A percentile compares a stretch with the other conserved stretches of the same genome.
phyloP scores from a whole-genome alignment of 768 basidiomycete genomes.

The Hemileccinum rubropunctum region DNA sequence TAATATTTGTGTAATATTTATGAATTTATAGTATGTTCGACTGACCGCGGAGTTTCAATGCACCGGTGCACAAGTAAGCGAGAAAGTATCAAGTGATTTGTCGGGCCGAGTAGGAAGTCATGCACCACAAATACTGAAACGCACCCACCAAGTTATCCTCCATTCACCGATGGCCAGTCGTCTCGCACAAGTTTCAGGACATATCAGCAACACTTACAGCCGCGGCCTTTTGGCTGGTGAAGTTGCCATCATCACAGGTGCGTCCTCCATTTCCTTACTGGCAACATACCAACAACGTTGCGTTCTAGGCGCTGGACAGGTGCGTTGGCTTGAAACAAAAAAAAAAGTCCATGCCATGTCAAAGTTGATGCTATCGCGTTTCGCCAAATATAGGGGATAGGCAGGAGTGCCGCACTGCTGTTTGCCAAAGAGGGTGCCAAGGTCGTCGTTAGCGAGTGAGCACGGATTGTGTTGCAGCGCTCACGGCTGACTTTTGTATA shows the following conservation, averaged over 20 bases:
- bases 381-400: constrained; percentile 59
- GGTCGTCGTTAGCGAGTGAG: constrained; percentile 80
- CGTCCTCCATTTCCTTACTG: constrained; percentile 19
- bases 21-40: too few relatives aligned
- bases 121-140: too few relatives aligned
- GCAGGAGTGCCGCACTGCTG: constrained; percentile 66
- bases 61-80: too few relatives aligned
- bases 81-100: too few relatives aligned
- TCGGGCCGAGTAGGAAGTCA: too few relatives aligned
- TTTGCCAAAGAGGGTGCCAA: constrained; percentile 87
- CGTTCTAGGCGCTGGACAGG: constrained; percentile 72
- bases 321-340: constrained; percentile 22
- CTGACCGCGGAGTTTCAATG: too few relatives aligned
- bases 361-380: neutral
- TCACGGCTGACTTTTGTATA: constrained; percentile 3
- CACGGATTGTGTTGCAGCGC: neutral
- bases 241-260: constrained; percentile 85
- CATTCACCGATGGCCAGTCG: constrained; percentile 45
- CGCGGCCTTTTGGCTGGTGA: constrained; percentile 69
- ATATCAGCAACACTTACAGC: constrained; percentile 50
- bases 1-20: too few relatives aligned
- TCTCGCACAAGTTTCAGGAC: constrained; percentile 68
- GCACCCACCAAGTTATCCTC: too few relatives aligned
- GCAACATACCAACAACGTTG: constrained; percentile 1
- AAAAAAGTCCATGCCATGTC: neutral